phyloP scores from a whole-genome alignment of 192 early-diverging fungal genomes.

The Coemansia sp. region DNA sequence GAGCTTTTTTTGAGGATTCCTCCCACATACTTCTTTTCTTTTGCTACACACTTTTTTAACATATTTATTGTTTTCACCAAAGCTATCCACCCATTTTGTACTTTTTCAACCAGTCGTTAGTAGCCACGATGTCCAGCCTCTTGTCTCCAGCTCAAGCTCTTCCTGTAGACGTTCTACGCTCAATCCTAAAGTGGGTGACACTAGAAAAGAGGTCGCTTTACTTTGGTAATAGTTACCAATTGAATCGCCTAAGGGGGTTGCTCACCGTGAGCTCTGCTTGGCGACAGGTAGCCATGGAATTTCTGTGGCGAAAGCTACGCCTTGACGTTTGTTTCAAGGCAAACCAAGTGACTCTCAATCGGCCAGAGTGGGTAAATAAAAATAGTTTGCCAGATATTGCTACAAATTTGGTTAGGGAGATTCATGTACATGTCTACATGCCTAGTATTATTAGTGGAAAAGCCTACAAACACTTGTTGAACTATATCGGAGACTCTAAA shows the following conservation, averaged over 20 bases:
- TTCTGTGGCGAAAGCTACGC: not conserved
- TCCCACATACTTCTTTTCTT: no score
- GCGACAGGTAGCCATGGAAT: not conserved
- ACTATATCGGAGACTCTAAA: not conserved
- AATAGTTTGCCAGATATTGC: not conserved
- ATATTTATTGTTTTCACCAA: no score
- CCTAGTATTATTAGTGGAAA: not conserved
- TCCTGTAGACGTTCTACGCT: not conserved
- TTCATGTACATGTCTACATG: not conserved
- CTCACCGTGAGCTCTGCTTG: not conserved
- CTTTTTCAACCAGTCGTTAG: not conserved
- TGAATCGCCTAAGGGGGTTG: not conserved
- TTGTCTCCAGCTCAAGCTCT: not conserved
- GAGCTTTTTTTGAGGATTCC: no score
- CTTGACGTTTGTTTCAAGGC: not conserved
- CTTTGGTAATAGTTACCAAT: not conserved
- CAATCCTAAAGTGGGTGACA: not conserved
- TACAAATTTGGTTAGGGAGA: not conserved
- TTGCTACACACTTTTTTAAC: no score
- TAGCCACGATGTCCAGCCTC: not conserved
- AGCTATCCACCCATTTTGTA: no score
- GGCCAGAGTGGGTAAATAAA: not conserved
- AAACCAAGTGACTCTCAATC: not conserved
- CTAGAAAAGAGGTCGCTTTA: not conserved
- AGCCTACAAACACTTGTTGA: not conserved